Evolutionary conservation across 169 alveolate species (phyloP).

Genomic region (Eimeria falciformis): DNA sequence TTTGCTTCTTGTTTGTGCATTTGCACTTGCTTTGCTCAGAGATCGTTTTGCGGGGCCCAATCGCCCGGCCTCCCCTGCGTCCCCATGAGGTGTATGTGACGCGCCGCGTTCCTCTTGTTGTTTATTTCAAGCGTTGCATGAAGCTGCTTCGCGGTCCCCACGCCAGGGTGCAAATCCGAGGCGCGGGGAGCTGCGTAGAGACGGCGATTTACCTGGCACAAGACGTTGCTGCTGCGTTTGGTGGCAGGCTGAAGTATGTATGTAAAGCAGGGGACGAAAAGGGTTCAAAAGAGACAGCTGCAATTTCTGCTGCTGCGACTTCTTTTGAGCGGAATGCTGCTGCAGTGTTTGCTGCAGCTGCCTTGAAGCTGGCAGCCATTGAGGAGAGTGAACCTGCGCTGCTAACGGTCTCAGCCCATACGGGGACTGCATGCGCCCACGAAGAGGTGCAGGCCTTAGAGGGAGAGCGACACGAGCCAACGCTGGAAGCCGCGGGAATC

Average conservation of each 20-base stretch:
- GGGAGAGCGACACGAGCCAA: background rate
- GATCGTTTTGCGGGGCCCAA: slow-evolving; percentile 18
- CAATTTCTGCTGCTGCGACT: background rate
- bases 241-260: slow-evolving; percentile 28
- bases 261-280: background rate
- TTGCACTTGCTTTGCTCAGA: background rate
- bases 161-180: slow-evolving; percentile 37
- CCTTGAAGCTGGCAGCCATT: slow-evolving; percentile 19
- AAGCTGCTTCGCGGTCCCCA: slow-evolving; percentile 64
- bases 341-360: slow-evolving; percentile 52
- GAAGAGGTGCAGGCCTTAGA: slow-evolving; percentile 19
- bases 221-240: slow-evolving; percentile 67
- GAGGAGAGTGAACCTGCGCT: slow-evolving; percentile 1
- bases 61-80: slow-evolving; percentile 68
- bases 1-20: background rate
- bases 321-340: background rate
- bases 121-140: slow-evolving; percentile 61
- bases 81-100: slow-evolving; percentile 73
- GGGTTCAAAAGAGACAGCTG: background rate
- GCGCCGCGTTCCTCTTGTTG: slow-evolving; percentile 67
- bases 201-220: slow-evolving; percentile 73
- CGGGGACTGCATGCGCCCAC: background rate
- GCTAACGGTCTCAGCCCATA: slow-evolving; percentile 10
- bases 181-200: slow-evolving; percentile 70
- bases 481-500: slow-evolving; percentile 49